These are phyloP conservation scores for Haplosporangium gracile DNA, from an alignment of 192 early-diverging fungal species.

Conservation along the genomic window DNA sequence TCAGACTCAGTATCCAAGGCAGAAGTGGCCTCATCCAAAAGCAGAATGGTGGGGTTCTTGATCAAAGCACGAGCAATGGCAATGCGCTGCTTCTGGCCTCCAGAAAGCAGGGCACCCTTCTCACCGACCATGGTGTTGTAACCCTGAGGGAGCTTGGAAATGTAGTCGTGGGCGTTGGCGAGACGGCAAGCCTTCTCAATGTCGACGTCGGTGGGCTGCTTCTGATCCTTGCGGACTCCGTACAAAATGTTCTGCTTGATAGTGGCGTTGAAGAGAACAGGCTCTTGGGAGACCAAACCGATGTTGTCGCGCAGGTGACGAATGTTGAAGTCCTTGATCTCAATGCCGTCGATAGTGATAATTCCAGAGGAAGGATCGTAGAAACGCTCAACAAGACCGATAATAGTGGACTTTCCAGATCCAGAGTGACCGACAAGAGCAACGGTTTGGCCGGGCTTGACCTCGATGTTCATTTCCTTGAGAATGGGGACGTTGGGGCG, in stretches of 20 bases:
- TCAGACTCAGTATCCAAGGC: conserved; percentile 88
- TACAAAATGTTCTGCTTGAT: conserved; percentile 83
- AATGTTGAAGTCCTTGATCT: conserved; percentile 70
- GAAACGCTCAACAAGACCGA: conserved; percentile 80
- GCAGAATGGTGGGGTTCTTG: conserved; percentile 88
- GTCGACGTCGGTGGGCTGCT: conserved; percentile 79
- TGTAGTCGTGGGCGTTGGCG: conserved; percentile 84
- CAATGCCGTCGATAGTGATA: conserved; percentile 75
- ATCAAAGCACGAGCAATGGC: conserved; percentile 95
- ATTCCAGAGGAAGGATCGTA: conserved; percentile 77
- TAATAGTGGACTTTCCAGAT: conserved; percentile 81
- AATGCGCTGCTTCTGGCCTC: conserved; percentile 95
- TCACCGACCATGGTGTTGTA: conserved; percentile 95
- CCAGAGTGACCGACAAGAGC: conserved; percentile 94
- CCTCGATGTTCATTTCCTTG: conserved; percentile 74
- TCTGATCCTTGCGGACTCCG: conserved; percentile 59
- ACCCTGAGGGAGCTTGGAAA: conserved; percentile 78
- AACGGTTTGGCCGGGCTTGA: conserved; percentile 83
- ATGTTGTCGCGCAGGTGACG: conserved; percentile 75
- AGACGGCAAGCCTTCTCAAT: conserved; percentile 73
- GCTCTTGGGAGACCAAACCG: conserved; percentile 84
- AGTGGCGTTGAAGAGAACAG: conserved; percentile 82
- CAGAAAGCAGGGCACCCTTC: conserved; percentile 79
- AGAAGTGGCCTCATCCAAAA: conserved; percentile 91
- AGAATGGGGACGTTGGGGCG: conserved; percentile 85